Percentiles rank a stretch among this genome's conserved stretches.
Conservation (phyloP, 169 alveolate species). For the Amoebophrya sp. region DNA sequence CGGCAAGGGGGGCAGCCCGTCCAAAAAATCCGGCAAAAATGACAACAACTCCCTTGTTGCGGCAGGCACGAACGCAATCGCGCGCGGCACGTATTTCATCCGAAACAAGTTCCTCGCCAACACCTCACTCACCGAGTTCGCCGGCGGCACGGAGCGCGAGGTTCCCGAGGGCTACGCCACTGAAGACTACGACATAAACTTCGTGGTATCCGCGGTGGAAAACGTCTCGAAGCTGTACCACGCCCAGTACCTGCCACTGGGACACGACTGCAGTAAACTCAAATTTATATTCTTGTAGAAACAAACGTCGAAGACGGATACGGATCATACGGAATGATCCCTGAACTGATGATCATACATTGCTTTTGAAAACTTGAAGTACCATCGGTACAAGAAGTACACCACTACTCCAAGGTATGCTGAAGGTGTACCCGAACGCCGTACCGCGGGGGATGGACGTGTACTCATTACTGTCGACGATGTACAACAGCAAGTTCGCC, state of each 20-base stretch:
- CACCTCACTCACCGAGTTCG: not conserved
- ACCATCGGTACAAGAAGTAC: too few species aligned
- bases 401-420: not conserved
- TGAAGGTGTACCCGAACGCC: not conserved
- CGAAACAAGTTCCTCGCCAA: not conserved
- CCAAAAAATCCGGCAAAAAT: not conserved
- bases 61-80: not conserved
- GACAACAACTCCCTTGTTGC: not conserved
- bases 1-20: not conserved
- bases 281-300: too few species aligned
- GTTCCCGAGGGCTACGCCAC: not conserved
- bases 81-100: not conserved
- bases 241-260: not conserved
- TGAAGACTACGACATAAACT: not conserved
- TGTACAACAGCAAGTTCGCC: not conserved
- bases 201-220: not conserved
- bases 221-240: not conserved
- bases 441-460: not conserved
- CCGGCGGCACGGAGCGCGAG: not conserved
- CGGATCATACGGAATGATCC: too few species aligned
- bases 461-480: not conserved
- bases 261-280: not conserved
- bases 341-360: too few species aligned
- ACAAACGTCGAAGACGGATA: too few species aligned
- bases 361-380: too few species aligned